A percentile compares a stretch with the other conserved stretches of the same genome.
Conservation (phyloP, 2,329 filamentous ascomycete species). For the Cladosporium sp. region DNA sequence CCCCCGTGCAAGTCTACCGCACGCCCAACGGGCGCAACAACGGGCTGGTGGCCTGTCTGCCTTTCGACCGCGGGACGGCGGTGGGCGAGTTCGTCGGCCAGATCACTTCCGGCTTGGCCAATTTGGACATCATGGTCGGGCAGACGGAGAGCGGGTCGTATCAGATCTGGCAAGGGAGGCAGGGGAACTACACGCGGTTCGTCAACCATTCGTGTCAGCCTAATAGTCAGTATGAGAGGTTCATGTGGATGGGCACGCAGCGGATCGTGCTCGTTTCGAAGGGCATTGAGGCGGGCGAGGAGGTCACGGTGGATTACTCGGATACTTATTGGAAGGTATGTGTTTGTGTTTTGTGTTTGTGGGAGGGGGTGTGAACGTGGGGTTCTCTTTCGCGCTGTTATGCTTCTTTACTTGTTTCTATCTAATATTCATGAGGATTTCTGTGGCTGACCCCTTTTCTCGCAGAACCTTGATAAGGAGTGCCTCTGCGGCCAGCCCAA, state of each 20-base stretch:
- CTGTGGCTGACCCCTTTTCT: slow-evolving; percentile 4
- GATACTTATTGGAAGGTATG: slow-evolving; percentile 51
- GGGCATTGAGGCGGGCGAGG: slow-evolving; percentile 49
- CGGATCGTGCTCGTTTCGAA: slow-evolving; percentile 54
- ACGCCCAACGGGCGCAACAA: slow-evolving; percentile 54
- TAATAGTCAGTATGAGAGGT: slow-evolving; percentile 54
- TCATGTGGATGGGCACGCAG: slow-evolving; percentile 54
- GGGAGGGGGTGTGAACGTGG: too few species aligned
- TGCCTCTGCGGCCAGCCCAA: slow-evolving; percentile 53
- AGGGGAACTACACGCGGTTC: slow-evolving; percentile 57
- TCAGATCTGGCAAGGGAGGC: slow-evolving; percentile 55
- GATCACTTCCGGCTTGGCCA: slow-evolving; percentile 49
- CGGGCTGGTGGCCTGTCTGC: slow-evolving; percentile 44
- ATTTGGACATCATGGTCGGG: slow-evolving; percentile 51
- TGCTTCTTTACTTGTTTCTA: too few species aligned
- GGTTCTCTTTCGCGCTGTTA: too few species aligned
- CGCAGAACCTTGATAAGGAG: slow-evolving; percentile 46
- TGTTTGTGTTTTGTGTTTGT: neutral
- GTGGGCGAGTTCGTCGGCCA: slow-evolving; percentile 55
- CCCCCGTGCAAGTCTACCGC: slow-evolving; percentile 51
- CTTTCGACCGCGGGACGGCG: slow-evolving; percentile 50
- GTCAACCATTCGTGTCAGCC: slow-evolving; percentile 57
- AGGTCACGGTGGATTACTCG: slow-evolving; percentile 57
- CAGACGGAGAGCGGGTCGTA: slow-evolving; percentile 44
- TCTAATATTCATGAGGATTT: too few species aligned